Conservation (phyloP, 768 basidiomycete species). For the Mycena indigotica region DNA sequence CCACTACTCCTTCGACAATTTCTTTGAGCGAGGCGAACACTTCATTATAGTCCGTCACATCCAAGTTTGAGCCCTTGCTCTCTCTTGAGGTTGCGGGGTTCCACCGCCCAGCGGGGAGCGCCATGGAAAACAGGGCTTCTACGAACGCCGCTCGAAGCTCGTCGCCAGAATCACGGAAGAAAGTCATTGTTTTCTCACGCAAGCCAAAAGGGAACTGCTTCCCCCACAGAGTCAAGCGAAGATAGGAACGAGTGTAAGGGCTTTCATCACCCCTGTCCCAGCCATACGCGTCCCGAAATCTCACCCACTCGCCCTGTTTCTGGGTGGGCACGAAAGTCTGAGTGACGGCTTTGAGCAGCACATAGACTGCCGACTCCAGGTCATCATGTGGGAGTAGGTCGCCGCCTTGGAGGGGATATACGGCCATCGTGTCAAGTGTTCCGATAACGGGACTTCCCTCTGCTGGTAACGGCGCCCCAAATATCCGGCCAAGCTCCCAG, state of each 20-base stretch:
- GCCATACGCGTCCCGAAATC: background rate
- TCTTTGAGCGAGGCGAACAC: conserved; percentile 5
- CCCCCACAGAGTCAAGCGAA: conserved; percentile 2
- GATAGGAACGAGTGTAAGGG: background rate
- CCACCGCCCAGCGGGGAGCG: conserved; percentile 1
- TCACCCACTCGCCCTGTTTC: background rate
- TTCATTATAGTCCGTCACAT: background rate
- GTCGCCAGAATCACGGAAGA: conserved; percentile 3
- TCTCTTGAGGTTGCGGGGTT: too few relatives aligned
- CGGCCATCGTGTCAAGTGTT: conserved; percentile 17
- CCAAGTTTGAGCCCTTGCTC: too few relatives aligned
- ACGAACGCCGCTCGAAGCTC: conserved; percentile 1
- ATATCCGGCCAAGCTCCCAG: conserved; percentile 14
- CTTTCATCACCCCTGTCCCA: conserved; percentile 6
- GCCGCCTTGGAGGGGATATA: background rate
- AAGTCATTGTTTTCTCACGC: background rate
- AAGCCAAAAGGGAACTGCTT: background rate
- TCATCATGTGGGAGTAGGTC: conserved; percentile 18
- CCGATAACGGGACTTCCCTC: conserved; percentile 4
- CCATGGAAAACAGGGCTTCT: conserved; percentile 6
- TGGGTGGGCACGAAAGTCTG: conserved; percentile 6
- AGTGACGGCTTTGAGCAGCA: conserved; percentile 14
- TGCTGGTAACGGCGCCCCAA: conserved; percentile 1
- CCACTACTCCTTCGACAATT: conserved; percentile 8
- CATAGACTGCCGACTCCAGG: conserved; percentile 15